Conservation (phyloP, 441 rosid species). For the Brassica hybrid region DNA sequence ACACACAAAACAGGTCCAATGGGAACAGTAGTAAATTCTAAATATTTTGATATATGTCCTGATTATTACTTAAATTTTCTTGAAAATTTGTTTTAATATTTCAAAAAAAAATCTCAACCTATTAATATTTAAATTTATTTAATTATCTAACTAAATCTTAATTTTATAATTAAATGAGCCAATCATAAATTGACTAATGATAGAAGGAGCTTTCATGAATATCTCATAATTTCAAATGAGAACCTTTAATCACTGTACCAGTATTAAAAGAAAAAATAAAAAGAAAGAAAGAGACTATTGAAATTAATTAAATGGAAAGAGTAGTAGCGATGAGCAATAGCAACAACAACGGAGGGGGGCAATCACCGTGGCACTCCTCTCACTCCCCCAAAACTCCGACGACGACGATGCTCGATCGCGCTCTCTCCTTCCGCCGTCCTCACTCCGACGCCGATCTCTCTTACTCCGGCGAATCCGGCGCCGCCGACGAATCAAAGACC, state of each 20-base stretch:
- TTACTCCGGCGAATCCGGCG: constrained; percentile 43
- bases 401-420: constrained; percentile 67
- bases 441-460: constrained; percentile 49
- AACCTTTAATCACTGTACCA: no score
- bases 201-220: neutral
- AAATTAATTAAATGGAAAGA: constrained; percentile 27
- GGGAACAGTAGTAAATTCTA: neutral
- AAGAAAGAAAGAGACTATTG: neutral
- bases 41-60: neutral
- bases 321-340: neutral
- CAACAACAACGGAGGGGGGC: constrained; percentile 23
- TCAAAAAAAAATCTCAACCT: neutral
- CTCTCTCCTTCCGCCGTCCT: constrained; percentile 72
- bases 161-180: neutral
- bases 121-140: neutral
- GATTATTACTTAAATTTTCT: neutral
- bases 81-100: no score
- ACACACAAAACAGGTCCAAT: neutral
- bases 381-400: constrained; percentile 51
- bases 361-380: constrained; percentile 48
- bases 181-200: neutral
- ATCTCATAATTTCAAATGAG: neutral
- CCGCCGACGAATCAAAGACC: constrained; percentile 78
- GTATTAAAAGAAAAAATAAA: neutral
- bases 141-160: neutral